Evolutionary conservation across 2,329 filamentous ascomycete genomes (phyloP), one percentile per base, ranked within the genome.

Genomic region (Pseudogymnoascus sp.): DNA sequence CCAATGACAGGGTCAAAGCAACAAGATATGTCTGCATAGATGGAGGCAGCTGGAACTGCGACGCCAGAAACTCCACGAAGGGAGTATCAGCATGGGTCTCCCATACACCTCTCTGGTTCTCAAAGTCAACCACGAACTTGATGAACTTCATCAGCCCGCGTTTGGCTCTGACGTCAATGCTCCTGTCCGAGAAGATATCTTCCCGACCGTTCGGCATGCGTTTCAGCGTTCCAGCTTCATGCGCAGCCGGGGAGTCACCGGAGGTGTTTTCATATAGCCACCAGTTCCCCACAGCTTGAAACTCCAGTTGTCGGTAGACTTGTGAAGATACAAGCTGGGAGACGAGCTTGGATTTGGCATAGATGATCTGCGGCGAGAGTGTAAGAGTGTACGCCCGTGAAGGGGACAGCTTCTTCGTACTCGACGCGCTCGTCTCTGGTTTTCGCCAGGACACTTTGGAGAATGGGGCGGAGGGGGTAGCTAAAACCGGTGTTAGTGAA

Each of bases 131-230:
- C 61, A 96, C 88, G 72, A 94, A 93, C 73, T 93, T 92, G 70
- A 97, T 81, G 70, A 97, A 95, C 74, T 95, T 96, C 88, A 97
- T 96, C 70, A 97, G 76, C 8, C 84, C 83, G 61, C 93, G 86
- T 77, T 97, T 97, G 5, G 91, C 86, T 66, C 89, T 88, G 67
- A 89, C 82, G 52, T 91, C 85, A 62, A 97, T 89, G 23, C 81
- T 80, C 36, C 84, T 84, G 72, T 91, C 88, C 58, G 87, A 84
- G 74, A 97, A 97, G 49, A 97, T 85, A 76, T 97, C 93, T 76
- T 99, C 93, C 67, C 93, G 85, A 28, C 90, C 92, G 66, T 90
- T 92, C 0, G 94, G 93, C 60, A 97, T 89, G 63, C 89, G 88
- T 60, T 82, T 78, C 36, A 96, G 77, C 7, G 68, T 69, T 25